Conservation (phyloP, 768 basidiomycete genomes). For the Cyclocybe aegerita region DNA sequence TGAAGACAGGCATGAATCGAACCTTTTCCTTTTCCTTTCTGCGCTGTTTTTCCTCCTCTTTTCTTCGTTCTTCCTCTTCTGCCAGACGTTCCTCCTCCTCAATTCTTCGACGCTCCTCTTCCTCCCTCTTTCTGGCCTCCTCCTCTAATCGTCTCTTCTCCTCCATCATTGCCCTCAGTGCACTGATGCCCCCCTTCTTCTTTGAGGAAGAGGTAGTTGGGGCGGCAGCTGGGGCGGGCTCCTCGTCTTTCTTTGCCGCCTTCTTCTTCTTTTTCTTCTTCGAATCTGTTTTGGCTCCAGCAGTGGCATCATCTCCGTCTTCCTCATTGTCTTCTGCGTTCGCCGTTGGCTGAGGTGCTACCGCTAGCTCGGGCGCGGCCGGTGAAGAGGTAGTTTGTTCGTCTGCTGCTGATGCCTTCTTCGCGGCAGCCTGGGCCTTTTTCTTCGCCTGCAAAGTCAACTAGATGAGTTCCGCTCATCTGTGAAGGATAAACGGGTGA, state of each 20-base stretch:
- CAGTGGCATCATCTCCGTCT: constrained; percentile 58
- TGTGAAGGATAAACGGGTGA: constrained; percentile 3
- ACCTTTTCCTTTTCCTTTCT: constrained; percentile 91
- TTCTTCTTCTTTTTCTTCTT: constrained; percentile 93
- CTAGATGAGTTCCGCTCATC: constrained; percentile 6
- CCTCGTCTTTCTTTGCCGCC: constrained; percentile 64
- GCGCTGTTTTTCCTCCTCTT: constrained; percentile 81
- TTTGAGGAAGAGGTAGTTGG: constrained; percentile 45
- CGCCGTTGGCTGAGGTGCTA: constrained; percentile 30
- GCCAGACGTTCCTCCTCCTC: constrained; percentile 83
- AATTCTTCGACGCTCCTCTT: constrained; percentile 81
- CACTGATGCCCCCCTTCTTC: constrained; percentile 80
- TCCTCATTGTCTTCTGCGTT: constrained; percentile 61
- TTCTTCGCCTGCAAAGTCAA: constrained; percentile 73
- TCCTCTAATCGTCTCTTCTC: constrained; percentile 89
- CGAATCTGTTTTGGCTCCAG: constrained; percentile 48
- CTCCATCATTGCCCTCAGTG: constrained; percentile 88
- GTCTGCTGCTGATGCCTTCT: constrained; percentile 49
- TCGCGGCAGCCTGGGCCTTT: constrained; percentile 89
- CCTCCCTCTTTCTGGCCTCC: constrained; percentile 82
- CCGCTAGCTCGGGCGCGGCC: constrained; percentile 23
- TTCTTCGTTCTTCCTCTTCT: constrained; percentile 72
- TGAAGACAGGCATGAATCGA: constrained; percentile 9
- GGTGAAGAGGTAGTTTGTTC: constrained; percentile 25
- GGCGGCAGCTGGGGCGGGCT: constrained; percentile 41